Base-by-base conservation (phyloP, 108 stramenopile species). In the Aurantiochytrium sp. region DNA sequence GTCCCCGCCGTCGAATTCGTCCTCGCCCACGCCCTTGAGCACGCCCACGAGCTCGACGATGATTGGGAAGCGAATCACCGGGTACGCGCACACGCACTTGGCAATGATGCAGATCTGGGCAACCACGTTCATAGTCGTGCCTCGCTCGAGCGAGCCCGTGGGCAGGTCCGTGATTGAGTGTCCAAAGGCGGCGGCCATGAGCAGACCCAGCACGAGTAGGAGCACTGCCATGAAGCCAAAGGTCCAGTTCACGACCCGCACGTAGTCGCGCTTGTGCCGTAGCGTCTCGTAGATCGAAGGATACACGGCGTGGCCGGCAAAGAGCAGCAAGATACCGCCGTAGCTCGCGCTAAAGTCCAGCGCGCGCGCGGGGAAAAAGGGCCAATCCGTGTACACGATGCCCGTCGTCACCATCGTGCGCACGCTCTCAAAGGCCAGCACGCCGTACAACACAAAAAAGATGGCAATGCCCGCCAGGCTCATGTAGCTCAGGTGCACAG, bases 31-130 rank as follows among this genome's bases (percentile, higher is more conserved):
- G 59, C 34, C 34, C 32, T 34, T 30, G n/a, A 81, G 45, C 42
- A 81, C 42, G 19, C 19, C 45, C 39, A 48, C 73, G 30, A 81
- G 73, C 73, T 81, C 73, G 27, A 48, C 45, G 19, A 81, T 48
- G 39, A 81, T 81, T 12, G 73, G 73, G 24, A 48, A 81, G 36
- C 42, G 42, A 48, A 81, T 81, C 73, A 81, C 73, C n/a, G 73
- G 73, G 45, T 81, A 81, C 1, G 73, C 39, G 39, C 42, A 48
- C 6, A 81, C 45, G 3, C 73, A 41, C 73, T 81, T 81, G 39
- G 45, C 42, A 41, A 81, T 48, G 12, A 81, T 81, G 27, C 39
- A 48, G 39, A 81, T 41, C 24, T 81, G 73, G 6, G 42, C 73
- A 12, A 81, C 39, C 21, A 81, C 73, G 39, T 48, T 81, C 73